Evolutionary conservation across 495 filamentous ascomycete genomes (phyloP).

Genomic region (Polyplosphaeria fusca): DNA sequence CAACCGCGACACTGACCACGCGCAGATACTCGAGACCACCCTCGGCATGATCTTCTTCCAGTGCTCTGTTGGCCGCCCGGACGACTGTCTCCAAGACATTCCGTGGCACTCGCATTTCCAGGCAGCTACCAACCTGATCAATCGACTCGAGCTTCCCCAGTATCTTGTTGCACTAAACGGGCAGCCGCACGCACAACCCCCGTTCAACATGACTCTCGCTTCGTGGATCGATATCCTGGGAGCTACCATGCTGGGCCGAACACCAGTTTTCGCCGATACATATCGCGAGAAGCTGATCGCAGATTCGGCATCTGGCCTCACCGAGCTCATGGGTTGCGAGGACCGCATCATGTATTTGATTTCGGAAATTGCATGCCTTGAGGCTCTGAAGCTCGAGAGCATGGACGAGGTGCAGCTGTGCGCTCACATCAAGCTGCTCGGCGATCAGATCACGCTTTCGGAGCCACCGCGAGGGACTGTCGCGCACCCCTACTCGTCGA

Average conservation of each 20-base stretch:
- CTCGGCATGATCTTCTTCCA: constrained; percentile 98
- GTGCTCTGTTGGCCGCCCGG: constrained; percentile 80
- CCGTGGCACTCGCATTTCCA: constrained; percentile 97
- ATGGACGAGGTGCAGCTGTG: constrained; percentile 82
- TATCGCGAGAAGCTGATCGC: constrained; percentile 88
- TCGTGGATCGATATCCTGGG: constrained; percentile 98
- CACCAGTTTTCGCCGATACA: constrained; percentile 82
- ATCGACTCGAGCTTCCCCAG: constrained; percentile 74
- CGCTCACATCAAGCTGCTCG: constrained; percentile 76
- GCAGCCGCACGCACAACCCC: constrained; percentile 58
- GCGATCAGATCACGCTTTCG: constrained; percentile 75
- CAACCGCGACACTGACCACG: constrained; percentile 72
- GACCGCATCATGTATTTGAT: constrained; percentile 98
- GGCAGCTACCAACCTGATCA: constrained; percentile 76
- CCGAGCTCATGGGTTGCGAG: constrained; percentile 96
- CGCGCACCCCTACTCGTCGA: constrained; percentile 45
- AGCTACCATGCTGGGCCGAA: constrained; percentile 82
- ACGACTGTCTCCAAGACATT: constrained; percentile 87
- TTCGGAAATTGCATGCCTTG: constrained; percentile 93
- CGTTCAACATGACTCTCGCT: constrained; percentile 93
- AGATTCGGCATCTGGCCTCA: constrained; percentile 67
- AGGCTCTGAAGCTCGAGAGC: constrained; percentile 77
- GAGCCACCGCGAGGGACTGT: constrained; percentile 49
- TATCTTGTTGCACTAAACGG: constrained; percentile 55
- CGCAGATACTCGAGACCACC: constrained; percentile 87